A percentile compares a stretch with the other conserved stretches of the same genome.
Conservation (phyloP, 352 stramenopile genomes). For the Globisporangium middletonii region DNA sequence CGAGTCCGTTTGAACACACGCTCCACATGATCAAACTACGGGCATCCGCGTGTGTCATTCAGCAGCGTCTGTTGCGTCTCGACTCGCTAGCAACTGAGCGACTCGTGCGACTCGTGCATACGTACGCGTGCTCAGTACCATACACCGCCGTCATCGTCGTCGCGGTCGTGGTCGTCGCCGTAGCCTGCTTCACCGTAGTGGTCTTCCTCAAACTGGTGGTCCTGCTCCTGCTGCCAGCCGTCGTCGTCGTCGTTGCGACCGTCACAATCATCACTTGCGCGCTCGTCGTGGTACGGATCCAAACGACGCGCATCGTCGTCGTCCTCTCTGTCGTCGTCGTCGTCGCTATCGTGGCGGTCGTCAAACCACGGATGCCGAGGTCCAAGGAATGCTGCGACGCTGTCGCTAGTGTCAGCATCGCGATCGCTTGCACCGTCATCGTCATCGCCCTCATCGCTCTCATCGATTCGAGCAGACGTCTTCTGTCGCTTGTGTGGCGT, state of each 20-base stretch:
- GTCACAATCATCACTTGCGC: neutral
- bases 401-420: slow-evolving; percentile 11
- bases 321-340: neutral
- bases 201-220: neutral
- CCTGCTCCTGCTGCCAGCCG: neutral
- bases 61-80: too few relatives aligned
- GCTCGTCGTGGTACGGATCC: slow-evolving; percentile 6
- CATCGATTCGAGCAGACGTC: too few relatives aligned
- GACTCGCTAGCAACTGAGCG: too few relatives aligned
- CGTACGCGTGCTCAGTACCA: neutral
- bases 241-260: neutral
- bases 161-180: neutral
- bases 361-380: too few relatives aligned
- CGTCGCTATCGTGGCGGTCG: neutral
- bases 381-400: neutral
- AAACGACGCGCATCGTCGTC: slow-evolving; percentile 5
- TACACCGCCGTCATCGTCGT: neutral
- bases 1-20: too few relatives aligned
- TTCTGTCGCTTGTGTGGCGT: too few relatives aligned
- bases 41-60: too few relatives aligned
- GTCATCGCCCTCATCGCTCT: neutral
- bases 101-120: too few relatives aligned
- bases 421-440: too few relatives aligned
- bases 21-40: too few relatives aligned
- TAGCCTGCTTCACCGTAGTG: neutral